Percentiles rank a stretch among this genome's conserved stretches.
These are phyloP conservation scores for Backusella macrospora DNA, from an alignment of 192 early-diverging fungal species.

Conservation along the genomic window DNA sequence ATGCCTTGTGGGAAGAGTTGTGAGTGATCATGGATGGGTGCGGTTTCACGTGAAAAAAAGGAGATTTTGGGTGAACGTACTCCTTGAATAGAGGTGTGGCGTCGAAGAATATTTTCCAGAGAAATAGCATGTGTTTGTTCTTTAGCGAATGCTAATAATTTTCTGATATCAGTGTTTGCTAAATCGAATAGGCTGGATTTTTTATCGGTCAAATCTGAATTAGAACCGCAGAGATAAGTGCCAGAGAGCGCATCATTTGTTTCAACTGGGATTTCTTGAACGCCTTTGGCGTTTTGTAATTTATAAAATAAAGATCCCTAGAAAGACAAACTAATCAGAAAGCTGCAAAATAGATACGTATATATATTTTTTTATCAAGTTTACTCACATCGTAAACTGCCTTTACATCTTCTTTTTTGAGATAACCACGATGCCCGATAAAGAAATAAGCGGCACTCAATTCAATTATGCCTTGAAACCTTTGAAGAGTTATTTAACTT, in stretches of 20 bases:
- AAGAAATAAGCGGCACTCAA: constrained; percentile 22
- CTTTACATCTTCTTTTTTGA: constrained; percentile 12
- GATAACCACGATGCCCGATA: constrained; percentile 16
- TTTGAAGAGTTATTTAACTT: neutral
- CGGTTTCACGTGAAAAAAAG: constrained; percentile 3
- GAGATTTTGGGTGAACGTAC: constrained; percentile 1
- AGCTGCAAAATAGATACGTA: too few relatives aligned
- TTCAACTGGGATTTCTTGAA: neutral
- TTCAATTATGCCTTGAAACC: constrained; percentile 1
- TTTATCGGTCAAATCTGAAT: constrained; percentile 9
- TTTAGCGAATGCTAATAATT: constrained; percentile 3
- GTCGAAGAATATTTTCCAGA: constrained; percentile 10
- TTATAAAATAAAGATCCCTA: constrained; percentile 13
- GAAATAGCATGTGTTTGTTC: constrained; percentile 2
- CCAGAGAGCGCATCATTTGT: constrained; percentile 16
- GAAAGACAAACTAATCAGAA: neutral
- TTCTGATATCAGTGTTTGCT: neutral
- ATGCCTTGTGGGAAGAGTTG: neutral
- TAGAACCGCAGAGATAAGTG: constrained; percentile 14
- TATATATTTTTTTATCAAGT: neutral
- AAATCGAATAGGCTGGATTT: neutral
- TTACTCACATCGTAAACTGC: constrained; percentile 26
- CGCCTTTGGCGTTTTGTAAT: constrained; percentile 12
- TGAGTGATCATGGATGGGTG: neutral
- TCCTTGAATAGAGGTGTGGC: constrained; percentile 10